Conservation (phyloP, 768 basidiomycete species). For the Tylopilus subfusipes region DNA sequence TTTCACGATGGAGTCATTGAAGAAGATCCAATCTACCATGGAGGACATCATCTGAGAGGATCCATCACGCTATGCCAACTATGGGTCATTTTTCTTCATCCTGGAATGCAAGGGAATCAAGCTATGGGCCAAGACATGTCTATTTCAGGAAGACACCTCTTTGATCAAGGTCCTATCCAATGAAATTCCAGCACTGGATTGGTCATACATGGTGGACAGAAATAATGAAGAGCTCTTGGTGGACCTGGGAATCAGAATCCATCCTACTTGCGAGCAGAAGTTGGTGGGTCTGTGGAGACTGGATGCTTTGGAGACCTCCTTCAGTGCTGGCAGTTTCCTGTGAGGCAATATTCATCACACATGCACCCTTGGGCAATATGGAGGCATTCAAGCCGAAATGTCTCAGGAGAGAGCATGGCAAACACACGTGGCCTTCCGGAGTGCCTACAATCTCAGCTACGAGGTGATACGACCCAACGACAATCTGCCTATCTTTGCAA, state of each 20-base stretch:
- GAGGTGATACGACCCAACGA: neutral
- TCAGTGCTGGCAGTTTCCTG: constrained; percentile 4
- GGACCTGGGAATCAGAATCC: neutral
- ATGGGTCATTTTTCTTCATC: constrained; percentile 14
- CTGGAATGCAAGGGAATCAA: constrained; percentile 7
- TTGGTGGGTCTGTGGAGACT: neutral
- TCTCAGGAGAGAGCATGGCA: neutral
- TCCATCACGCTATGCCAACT: neutral
- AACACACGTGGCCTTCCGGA: constrained; percentile 9
- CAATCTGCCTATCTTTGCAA: neutral
- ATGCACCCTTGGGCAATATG: constrained; percentile 1
- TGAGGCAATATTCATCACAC: constrained; percentile 4
- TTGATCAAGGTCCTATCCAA: neutral
- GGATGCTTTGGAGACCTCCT: constrained; percentile 1
- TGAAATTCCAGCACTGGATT: neutral
- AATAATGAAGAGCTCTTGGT: neutral
- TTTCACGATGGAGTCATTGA: neutral
- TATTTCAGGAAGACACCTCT: neutral
- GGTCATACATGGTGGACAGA: neutral
- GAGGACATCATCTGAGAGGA: neutral
- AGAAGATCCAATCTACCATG: constrained; percentile 5
- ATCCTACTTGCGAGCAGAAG: neutral
- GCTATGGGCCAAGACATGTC: neutral
- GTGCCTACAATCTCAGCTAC: neutral
- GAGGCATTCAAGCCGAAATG: constrained; percentile 7